Conservation (phyloP, 805 yeast species). For the Lipomyces kockii region DNA sequence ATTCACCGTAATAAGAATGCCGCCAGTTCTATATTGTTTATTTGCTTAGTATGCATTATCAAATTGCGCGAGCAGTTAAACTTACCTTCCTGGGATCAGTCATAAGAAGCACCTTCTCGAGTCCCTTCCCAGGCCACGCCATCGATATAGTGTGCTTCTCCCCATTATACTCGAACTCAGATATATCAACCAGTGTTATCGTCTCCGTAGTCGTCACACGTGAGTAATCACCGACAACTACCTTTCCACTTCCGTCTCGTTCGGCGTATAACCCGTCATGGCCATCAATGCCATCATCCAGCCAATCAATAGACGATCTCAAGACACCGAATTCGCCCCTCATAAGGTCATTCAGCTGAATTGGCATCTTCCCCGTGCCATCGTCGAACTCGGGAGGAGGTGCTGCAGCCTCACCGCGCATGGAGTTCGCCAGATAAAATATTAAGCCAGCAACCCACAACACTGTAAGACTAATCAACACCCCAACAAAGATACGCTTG, state of each 20-base stretch:
- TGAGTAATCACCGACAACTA: conserved; percentile 34
- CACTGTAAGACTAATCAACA: conserved; percentile 15
- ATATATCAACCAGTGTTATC: conserved; percentile 20
- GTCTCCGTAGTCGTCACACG: conserved; percentile 24
- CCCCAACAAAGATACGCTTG: conserved; percentile 30
- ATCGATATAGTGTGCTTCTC: conserved; percentile 15
- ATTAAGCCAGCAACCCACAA: conserved; percentile 31
- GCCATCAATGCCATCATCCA: conserved; percentile 35
- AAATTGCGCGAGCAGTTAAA: background rate
- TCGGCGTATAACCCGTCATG: conserved; percentile 36
- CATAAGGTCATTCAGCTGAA: conserved; percentile 23
- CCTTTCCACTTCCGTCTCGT: conserved; percentile 20
- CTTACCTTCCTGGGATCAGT: conserved; percentile 51
- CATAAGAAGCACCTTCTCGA: conserved; percentile 55
- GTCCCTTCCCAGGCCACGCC: conserved; percentile 33
- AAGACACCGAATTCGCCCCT: conserved; percentile 27
- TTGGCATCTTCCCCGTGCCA: conserved; percentile 10
- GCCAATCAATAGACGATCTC: conserved; percentile 27
- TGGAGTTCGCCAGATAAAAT: conserved; percentile 23
- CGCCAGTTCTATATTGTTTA: conserved; percentile 56
- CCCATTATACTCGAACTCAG: conserved; percentile 20
- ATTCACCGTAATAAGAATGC: conserved; percentile 65
- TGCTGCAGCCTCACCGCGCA: conserved; percentile 10
- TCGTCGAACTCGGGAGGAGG: conserved; percentile 10
- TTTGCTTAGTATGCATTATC: background rate